Percentiles rank a stretch among this genome's conserved stretches.
Conservation (phyloP, 768 basidiomycete species). For the Arthromyces matolae region DNA sequence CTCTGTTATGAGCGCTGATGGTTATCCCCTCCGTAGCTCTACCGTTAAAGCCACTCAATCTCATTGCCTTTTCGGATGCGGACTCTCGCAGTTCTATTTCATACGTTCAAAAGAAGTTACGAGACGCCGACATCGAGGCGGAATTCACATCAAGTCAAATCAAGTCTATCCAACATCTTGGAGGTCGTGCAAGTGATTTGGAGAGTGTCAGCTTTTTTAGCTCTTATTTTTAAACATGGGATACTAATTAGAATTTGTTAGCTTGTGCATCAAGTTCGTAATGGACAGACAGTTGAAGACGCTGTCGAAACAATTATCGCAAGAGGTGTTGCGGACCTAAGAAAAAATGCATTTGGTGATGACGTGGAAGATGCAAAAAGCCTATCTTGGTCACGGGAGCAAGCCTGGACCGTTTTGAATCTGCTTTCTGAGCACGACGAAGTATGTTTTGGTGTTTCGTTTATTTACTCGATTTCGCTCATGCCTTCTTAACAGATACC, state of each 20-base stretch:
- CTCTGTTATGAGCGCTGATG: not conserved
- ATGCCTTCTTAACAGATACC: conserved; percentile 47
- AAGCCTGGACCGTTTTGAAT: conserved; percentile 83
- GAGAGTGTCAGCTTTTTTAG: conserved; percentile 56
- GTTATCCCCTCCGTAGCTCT: conserved; percentile 47
- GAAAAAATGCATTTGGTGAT: conserved; percentile 92
- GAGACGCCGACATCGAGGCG: conserved; percentile 48
- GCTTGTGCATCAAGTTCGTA: conserved; percentile 84
- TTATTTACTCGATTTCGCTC: not conserved
- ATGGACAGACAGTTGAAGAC: conserved; percentile 65
- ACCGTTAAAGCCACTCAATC: conserved; percentile 76
- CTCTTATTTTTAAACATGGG: not conserved
- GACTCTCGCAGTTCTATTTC: conserved; percentile 73
- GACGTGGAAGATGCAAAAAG: conserved; percentile 84
- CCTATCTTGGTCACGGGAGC: conserved; percentile 80
- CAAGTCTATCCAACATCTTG: conserved; percentile 66
- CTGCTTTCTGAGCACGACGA: conserved; percentile 63
- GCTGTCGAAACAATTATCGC: conserved; percentile 89
- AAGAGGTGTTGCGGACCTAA: conserved; percentile 74
- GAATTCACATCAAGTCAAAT: conserved; percentile 55
- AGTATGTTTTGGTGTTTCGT: conserved; percentile 35
- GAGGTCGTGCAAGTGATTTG: conserved; percentile 88
- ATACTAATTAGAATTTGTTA: conserved; percentile 23
- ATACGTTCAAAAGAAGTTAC: conserved; percentile 78
- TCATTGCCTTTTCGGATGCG: conserved; percentile 82